Base-by-base conservation (phyloP, 495 filamentous ascomycete species). In the Baudoinia panamericana region DNA sequence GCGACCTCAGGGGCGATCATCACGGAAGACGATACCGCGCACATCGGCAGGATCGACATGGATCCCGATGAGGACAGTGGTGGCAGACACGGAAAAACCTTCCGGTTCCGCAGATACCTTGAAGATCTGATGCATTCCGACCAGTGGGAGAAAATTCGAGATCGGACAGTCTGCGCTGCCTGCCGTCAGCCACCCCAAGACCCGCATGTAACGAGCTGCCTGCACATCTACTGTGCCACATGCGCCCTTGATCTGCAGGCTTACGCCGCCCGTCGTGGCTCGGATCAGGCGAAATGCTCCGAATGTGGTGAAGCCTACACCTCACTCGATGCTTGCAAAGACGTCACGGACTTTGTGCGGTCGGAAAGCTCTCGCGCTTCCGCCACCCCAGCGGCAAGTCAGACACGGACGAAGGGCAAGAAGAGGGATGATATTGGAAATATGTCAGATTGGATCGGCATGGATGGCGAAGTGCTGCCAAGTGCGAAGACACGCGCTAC, bases 171-270 rank as follows among this genome's bases (percentile, higher is more conserved):
- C 5, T 73, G 70, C 45, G 36, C 56, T 1, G 30, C 16, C 1
- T 73, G 71, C 47, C 21, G 36, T 0, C 16, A 51, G 1, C 5
- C 30, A 0, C 56, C 63, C 0, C 48, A 56, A 0, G 44, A 58
- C 0, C 54, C 60, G 2, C 48, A 55, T 1, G 36, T 72, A 8
- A 71, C 68, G 0, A 52, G 53, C 8, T 75, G 71, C 46, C 34
- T 53, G 13, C 71, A 75, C 32, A 36, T 69, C 1, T 70, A 67
- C 33, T 75, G 70, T 48, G 23, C 55, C 7, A 56, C 56, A 8
- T 73, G 71, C 45, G 62, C 67, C 12, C 12, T 43, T 0, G 23
- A 19, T n/a, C 38, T 67, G n/a, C 16, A 32, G 5, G 9, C 54
- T 2, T 32, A 55, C 30, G 48, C 56, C 6, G 52, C 53, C 3